These are phyloP conservation scores for Saturnispora quitensis DNA, from an alignment of 805 yeast species.

Conservation along the genomic window DNA sequence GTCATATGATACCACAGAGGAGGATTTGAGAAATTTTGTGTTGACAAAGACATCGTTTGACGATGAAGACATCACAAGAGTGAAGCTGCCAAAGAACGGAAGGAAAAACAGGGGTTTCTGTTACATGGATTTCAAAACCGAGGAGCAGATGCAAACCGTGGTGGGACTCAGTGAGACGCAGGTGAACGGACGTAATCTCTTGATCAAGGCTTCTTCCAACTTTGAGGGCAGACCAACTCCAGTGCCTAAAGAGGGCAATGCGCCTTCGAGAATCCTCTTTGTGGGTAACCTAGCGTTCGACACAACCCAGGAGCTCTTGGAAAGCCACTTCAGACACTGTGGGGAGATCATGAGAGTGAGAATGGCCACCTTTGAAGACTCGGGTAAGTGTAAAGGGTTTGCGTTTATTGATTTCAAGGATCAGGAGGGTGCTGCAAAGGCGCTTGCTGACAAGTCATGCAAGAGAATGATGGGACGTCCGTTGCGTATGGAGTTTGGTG, in stretches of 20 bases:
- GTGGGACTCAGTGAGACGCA: constrained; percentile 60
- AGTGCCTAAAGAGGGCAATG: constrained; percentile 38
- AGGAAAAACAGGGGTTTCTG: constrained; percentile 80
- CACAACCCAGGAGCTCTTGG: constrained; percentile 70
- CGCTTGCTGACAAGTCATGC: constrained; percentile 63
- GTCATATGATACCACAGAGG: constrained; percentile 72
- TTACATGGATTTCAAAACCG: constrained; percentile 68
- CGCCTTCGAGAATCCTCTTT: constrained; percentile 81
- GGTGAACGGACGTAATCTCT: constrained; percentile 75
- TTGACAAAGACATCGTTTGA: constrained; percentile 47
- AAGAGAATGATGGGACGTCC: constrained; percentile 63
- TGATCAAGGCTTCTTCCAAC: constrained; percentile 73
- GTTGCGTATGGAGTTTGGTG: constrained; percentile 85
- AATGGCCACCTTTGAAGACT: constrained; percentile 97
- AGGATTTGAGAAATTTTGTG: constrained; percentile 60
- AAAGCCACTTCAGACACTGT: constrained; percentile 80
- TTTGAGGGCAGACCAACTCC: constrained; percentile 80
- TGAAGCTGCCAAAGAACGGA: constrained; percentile 70
- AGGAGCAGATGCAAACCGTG: constrained; percentile 51
- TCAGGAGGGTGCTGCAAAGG: constrained; percentile 74
- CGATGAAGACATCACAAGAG: constrained; percentile 57
- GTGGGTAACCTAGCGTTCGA: constrained; percentile 93
- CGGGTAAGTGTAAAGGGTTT: constrained; percentile 95
- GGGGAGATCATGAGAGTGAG: constrained; percentile 79
- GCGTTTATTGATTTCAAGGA: constrained; percentile 82